Conservation (phyloP, 140 eudicot species). For the Cichorium intybus region DNA sequence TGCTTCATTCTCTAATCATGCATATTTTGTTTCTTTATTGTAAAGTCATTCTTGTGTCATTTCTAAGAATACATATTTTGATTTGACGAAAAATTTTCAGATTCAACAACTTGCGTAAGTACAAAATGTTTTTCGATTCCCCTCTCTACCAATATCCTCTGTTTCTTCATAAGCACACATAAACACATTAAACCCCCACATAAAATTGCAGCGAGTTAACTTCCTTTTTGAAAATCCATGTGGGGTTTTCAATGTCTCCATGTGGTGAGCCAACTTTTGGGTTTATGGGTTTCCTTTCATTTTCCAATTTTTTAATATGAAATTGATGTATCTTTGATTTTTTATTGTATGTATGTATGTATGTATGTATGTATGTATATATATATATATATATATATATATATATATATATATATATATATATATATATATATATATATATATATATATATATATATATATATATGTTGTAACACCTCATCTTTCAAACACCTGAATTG, state of each 20-base stretch:
- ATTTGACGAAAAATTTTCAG: not conserved
- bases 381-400: too few species aligned
- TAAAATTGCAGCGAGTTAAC: conserved; percentile 27
- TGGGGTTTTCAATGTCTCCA: conserved; percentile 41
- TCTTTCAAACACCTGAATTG: too few species aligned
- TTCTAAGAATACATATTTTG: too few species aligned
- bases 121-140: conserved; percentile 32
- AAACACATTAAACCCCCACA: conserved; percentile 30
- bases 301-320: not conserved
- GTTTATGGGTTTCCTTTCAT: conserved; percentile 14
- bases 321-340: conserved; percentile 9
- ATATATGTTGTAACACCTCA: too few species aligned
- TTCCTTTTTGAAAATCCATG: conserved; percentile 31
- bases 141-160: not conserved
- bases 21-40: too few species aligned
- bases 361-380: too few species aligned
- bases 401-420: too few species aligned
- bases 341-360: too few species aligned
- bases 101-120: conserved; percentile 2
- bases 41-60: too few species aligned
- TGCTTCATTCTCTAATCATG: too few species aligned
- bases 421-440: too few species aligned
- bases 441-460: too few species aligned
- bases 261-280: conserved; percentile 23
- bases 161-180: conserved; percentile 24